Conservation (phyloP, 257 asterid species). For the Nicotiana undulata region DNA sequence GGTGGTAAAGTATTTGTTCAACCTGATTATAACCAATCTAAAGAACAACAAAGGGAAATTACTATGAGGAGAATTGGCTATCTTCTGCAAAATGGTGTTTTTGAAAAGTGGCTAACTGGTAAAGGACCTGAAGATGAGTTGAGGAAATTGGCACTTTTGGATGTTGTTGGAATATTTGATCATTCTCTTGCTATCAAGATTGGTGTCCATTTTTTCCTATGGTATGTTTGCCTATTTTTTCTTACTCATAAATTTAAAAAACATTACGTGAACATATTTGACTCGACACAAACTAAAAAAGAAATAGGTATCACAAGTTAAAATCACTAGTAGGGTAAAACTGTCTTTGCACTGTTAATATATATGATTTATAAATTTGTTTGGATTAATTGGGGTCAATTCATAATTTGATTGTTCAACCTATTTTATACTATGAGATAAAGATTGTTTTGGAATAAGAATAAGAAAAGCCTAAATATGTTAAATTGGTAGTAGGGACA, state of each 20-base stretch:
- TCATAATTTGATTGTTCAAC: too few species aligned
- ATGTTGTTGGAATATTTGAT: slow-evolving; percentile 68
- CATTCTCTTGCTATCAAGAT: slow-evolving; percentile 79
- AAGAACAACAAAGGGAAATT: slow-evolving; percentile 96
- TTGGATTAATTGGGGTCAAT: too few species aligned
- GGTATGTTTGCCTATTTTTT: slow-evolving; percentile 30
- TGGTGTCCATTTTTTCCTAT: slow-evolving; percentile 84
- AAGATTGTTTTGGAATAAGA: background rate
- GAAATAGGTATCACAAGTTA: too few species aligned
- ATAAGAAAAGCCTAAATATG: background rate
- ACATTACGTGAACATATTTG: too few species aligned
- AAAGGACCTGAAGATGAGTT: slow-evolving; percentile 65
- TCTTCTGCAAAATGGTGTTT: slow-evolving; percentile 66
- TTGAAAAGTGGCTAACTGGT: slow-evolving; percentile 71
- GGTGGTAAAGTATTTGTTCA: slow-evolving; percentile 73
- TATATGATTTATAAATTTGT: too few species aligned
- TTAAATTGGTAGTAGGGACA: background rate
- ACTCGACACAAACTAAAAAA: too few species aligned
- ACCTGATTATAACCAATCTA: slow-evolving; percentile 86
- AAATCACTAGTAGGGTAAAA: too few species aligned
- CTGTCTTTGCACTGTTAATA: too few species aligned
- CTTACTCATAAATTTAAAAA: too few species aligned
- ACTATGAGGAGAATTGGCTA: slow-evolving; percentile 82
- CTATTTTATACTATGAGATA: background rate
- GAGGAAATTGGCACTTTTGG: slow-evolving; percentile 76